phyloP scores from a whole-genome alignment of 2,329 filamentous ascomycete genomes.

The Neofusicoccum sp. region DNA sequence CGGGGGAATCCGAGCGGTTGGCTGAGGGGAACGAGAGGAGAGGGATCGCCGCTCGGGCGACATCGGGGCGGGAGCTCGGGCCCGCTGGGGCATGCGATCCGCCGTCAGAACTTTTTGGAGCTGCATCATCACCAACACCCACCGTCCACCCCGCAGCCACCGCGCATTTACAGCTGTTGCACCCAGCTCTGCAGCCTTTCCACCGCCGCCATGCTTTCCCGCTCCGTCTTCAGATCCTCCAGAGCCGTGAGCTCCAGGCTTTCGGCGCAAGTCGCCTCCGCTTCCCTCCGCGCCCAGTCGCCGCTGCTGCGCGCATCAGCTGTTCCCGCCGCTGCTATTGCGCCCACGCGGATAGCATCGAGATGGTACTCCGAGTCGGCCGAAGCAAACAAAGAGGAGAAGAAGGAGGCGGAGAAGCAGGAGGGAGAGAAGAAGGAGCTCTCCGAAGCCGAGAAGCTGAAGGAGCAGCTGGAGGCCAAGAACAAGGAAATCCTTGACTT shows the following conservation, averaged over 20 bases:
- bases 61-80: constrained; percentile 10
- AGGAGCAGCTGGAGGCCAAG: constrained; percentile 69
- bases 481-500: constrained; percentile 73
- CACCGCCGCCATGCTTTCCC: constrained; percentile 46
- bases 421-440: constrained; percentile 48
- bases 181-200: neutral
- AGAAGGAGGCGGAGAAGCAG: constrained; percentile 39
- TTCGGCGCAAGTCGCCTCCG: constrained; percentile 38
- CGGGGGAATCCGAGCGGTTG: neutral
- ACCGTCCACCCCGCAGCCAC: no score
- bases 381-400: constrained; percentile 42
- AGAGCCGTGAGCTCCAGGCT: constrained; percentile 27
- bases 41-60: constrained; percentile 11
- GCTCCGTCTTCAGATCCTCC: constrained; percentile 50
- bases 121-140: constrained; percentile 2
- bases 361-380: constrained; percentile 47
- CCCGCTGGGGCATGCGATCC: neutral
- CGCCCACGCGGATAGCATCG: constrained; percentile 26
- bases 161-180: no score
- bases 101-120: constrained; percentile 12
- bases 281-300: constrained; percentile 32
- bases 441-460: constrained; percentile 38
- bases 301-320: constrained; percentile 27
- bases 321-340: constrained; percentile 24
- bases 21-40: no score